A percentile compares a stretch with the other conserved stretches of the same genome.
phyloP scores from a whole-genome alignment of 2,329 filamentous ascomycete species.

The Aspergillus sp. region DNA sequence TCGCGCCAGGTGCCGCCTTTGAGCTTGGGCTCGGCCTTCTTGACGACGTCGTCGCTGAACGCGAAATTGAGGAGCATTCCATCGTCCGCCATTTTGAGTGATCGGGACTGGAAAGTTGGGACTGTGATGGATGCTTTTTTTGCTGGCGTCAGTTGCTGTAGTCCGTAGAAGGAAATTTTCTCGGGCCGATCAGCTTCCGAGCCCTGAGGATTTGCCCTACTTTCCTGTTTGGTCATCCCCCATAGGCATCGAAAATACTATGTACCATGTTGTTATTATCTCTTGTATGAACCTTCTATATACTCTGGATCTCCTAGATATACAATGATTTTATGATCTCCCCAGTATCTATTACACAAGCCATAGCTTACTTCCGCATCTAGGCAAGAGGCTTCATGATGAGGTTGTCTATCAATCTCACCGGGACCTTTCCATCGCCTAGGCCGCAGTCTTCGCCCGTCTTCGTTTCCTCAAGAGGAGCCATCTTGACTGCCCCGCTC shows the following conservation, averaged over 20 bases:
- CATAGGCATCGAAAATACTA: neutral
- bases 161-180: constrained; percentile 29
- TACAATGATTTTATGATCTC: neutral
- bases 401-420: constrained; percentile 92
- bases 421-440: constrained; percentile 70
- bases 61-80: constrained; percentile 93
- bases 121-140: constrained; percentile 1
- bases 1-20: constrained; percentile 95
- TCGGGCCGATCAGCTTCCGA: constrained; percentile 28
- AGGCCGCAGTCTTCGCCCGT: constrained; percentile 68
- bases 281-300: no score
- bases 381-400: constrained; percentile 53
- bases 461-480: constrained; percentile 68
- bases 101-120: neutral
- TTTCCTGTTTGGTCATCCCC: constrained; percentile 21
- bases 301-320: no score
- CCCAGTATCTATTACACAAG: neutral
- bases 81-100: constrained; percentile 78
- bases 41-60: constrained; percentile 62
- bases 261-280: no score
- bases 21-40: constrained; percentile 62
- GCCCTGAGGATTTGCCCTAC: constrained; percentile 30
- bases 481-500: constrained; percentile 88
- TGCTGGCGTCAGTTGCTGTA: constrained; percentile 6
- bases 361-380: neutral